Conservation (phyloP, 2,329 filamentous ascomycete genomes). For the Dactylellina haptotyla region DNA sequence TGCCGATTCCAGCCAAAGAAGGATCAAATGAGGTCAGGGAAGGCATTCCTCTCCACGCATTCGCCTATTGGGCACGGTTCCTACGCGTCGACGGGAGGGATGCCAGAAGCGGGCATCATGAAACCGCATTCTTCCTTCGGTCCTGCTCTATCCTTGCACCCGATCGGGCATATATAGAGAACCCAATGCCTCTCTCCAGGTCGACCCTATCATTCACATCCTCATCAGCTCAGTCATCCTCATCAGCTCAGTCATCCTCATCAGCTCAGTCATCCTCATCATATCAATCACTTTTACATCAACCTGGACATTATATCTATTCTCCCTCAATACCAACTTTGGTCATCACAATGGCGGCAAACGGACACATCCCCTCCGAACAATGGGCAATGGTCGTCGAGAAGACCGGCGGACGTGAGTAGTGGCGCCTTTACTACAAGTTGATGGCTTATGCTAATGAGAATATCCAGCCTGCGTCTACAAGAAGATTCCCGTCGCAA, state of each 20-base stretch:
- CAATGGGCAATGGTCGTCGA: conserved; percentile 95
- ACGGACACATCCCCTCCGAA: conserved; percentile 72
- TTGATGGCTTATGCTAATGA: conserved; percentile 59
- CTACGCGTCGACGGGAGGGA: conserved; percentile 10
- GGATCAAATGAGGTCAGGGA: conserved; percentile 12
- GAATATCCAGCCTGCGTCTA: conserved; percentile 63
- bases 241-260: conserved; percentile 1
- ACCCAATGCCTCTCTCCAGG: not conserved
- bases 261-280: conserved; percentile 4
- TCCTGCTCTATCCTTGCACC: conserved; percentile 38
- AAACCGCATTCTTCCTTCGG: conserved; percentile 27
- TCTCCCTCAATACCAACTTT: conserved; percentile 40
- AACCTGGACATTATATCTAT: conserved; percentile 36
- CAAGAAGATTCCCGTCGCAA: conserved; percentile 82
- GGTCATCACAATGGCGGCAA: conserved; percentile 62
- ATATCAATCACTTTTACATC: conserved; percentile 9
- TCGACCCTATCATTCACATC: not conserved
- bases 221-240: conserved; percentile 9
- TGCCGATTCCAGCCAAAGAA: conserved; percentile 35
- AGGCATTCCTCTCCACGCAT: not conserved
- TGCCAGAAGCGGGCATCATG: not conserved
- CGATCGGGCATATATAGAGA: conserved; percentile 39
- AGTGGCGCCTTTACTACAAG: conserved; percentile 55
- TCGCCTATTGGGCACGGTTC: not conserved
- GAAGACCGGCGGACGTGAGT: conserved; percentile 75